Evolutionary conservation across 192 early-diverging fungal species (phyloP).

Genomic region (Entophlyctis luteolus): DNA sequence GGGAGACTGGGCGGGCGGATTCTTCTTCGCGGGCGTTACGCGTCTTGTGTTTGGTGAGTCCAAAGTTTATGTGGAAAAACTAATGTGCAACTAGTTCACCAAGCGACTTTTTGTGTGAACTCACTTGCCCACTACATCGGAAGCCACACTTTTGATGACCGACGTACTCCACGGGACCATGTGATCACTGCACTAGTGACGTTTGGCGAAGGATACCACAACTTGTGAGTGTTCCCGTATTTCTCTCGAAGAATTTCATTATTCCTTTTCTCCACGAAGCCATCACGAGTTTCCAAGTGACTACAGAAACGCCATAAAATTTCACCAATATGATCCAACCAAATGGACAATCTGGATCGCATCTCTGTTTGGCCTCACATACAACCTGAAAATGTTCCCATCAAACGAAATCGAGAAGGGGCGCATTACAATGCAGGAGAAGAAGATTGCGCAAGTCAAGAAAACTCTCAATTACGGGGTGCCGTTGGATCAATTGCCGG

Average conservation of each 20-base stretch:
- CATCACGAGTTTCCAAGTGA: conserved; percentile 62
- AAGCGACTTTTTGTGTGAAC: conserved; percentile 58
- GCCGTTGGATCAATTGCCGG: conserved; percentile 58
- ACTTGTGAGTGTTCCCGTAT: conserved; percentile 56
- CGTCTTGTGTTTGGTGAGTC: conserved; percentile 37
- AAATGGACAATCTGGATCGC: conserved; percentile 57
- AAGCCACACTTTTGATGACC: conserved; percentile 61
- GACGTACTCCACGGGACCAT: conserved; percentile 61
- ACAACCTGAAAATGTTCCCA: conserved; percentile 45
- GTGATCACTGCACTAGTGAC: conserved; percentile 47
- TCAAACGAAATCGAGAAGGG: conserved; percentile 53
- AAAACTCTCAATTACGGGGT: conserved; percentile 53
- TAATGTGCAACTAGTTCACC: conserved; percentile 38
- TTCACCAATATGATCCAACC: conserved; percentile 51
- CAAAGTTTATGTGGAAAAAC: neutral
- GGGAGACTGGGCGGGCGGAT: conserved; percentile 56
- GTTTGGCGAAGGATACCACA: conserved; percentile 58
- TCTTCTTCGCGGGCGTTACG: conserved; percentile 44
- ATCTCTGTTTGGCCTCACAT: conserved; percentile 42
- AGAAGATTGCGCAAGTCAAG: conserved; percentile 61
- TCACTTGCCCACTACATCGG: conserved; percentile 54
- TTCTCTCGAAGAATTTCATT: conserved; percentile 55
- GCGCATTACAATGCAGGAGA: conserved; percentile 71
- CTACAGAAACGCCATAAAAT: conserved; percentile 52
- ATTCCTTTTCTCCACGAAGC: conserved; percentile 64